A percentile compares a stretch with the other conserved stretches of the same genome.
Evolutionary conservation across 2,329 filamentous ascomycete genomes (phyloP).

Genomic region (Arthroderma uncinatum): DNA sequence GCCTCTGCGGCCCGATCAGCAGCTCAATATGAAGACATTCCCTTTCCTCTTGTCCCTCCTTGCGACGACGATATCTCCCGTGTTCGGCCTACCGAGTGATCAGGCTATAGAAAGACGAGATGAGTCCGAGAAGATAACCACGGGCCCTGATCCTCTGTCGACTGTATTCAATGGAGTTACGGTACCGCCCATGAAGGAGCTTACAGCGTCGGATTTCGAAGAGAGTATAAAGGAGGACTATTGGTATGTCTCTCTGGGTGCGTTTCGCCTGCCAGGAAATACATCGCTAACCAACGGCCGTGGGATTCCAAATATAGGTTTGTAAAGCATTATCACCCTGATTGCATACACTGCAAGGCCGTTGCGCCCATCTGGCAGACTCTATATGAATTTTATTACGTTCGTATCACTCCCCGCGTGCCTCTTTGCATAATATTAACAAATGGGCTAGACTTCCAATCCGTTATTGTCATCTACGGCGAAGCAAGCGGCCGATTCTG

Average conservation of each 20-base stretch:
- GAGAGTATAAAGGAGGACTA: conserved; percentile 42
- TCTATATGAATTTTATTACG: conserved; percentile 80
- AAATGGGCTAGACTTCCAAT: conserved; percentile 57
- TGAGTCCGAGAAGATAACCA: conserved; percentile 13
- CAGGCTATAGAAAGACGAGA: conserved; percentile 23
- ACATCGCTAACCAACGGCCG: background rate
- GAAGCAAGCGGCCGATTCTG: conserved; percentile 37
- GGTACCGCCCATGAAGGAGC: conserved; percentile 41
- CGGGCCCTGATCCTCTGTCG: conserved; percentile 17
- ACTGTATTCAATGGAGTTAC: conserved; percentile 43
- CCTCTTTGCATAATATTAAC: conserved; percentile 17
- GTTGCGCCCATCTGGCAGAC: conserved; percentile 84
- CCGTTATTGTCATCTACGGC: conserved; percentile 46
- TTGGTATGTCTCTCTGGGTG: conserved; percentile 29
- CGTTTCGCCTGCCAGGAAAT: background rate
- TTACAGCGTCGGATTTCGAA: conserved; percentile 39
- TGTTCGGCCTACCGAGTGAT: conserved; percentile 9
- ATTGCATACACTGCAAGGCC: conserved; percentile 58
- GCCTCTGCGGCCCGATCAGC: conserved; percentile 8
- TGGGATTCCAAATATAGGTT: conserved; percentile 30
- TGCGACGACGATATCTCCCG: conserved; percentile 6
- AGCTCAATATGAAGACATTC: conserved; percentile 9
- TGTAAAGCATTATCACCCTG: conserved; percentile 43
- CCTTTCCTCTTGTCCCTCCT: conserved; percentile 9
- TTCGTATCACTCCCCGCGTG: conserved; percentile 18